phyloP scores from a whole-genome alignment of 441 rosid species.

The Syzygium malaccense region DNA sequence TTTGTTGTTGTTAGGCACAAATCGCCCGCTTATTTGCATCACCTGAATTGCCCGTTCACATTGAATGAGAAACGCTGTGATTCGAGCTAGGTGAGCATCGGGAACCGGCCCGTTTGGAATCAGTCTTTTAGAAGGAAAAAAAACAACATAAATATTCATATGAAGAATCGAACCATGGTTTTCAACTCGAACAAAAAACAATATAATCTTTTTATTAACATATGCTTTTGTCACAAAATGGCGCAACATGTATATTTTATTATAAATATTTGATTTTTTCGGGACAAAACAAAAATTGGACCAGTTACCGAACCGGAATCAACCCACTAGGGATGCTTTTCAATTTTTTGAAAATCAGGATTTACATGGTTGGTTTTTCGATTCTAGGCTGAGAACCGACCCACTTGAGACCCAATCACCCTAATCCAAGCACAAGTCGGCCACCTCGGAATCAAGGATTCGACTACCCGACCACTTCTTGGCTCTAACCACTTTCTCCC shows the following conservation, averaged over 20 bases:
- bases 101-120: accelerated
- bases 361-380: background rate
- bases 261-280: background rate
- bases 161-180: background rate
- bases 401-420: background rate
- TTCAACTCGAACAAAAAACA: background rate
- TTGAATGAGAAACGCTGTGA: background rate
- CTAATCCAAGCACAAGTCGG: background rate
- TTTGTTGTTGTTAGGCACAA: background rate
- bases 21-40: background rate
- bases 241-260: too few species aligned
- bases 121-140: background rate
- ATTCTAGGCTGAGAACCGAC: accelerated
- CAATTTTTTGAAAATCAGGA: background rate
- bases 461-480: background rate
- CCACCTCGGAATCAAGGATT: background rate
- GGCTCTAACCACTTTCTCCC: background rate
- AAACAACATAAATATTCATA: too few species aligned
- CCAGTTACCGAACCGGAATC: background rate
- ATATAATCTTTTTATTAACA: background rate
- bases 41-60: accelerated
- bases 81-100: accelerated
- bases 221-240: too few species aligned
- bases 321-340: too few species aligned
- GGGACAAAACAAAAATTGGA: background rate